These are phyloP conservation scores for Amesomyces nigricolor DNA, from an alignment of 2,329 filamentous ascomycete genomes.

Conservation along the genomic window DNA sequence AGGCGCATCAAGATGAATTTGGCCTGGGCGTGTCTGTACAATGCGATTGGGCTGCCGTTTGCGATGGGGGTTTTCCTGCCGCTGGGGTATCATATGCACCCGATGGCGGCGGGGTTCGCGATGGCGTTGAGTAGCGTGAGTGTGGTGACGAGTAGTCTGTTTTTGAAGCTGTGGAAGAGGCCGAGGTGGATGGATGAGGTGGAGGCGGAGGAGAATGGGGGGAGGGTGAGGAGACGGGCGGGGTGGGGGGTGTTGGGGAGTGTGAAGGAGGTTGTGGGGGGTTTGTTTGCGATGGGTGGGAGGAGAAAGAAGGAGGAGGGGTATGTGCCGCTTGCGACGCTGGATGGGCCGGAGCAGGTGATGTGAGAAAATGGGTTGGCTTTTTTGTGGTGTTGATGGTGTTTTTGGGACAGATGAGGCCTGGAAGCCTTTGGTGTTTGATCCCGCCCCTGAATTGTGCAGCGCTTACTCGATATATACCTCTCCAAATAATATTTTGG, in stretches of 20 bases:
- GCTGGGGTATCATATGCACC: slow-evolving; percentile 79
- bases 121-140: slow-evolving; percentile 90
- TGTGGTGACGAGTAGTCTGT: slow-evolving; percentile 76
- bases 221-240: slow-evolving; percentile 38
- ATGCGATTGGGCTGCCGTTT: slow-evolving; percentile 83
- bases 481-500: no score
- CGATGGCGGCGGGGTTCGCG: slow-evolving; percentile 88
- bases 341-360: slow-evolving; percentile 35
- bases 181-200: slow-evolving; percentile 81
- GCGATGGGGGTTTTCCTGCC: slow-evolving; percentile 96
- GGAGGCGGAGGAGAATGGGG: slow-evolving; percentile 51
- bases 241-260: slow-evolving; percentile 38
- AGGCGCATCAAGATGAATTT: slow-evolving; percentile 89
- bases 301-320: slow-evolving; percentile 43
- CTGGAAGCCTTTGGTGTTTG: no score
- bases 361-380: slow-evolving; percentile 7
- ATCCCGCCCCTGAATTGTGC: no score
- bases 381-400: background rate
- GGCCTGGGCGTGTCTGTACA: slow-evolving; percentile 89
- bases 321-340: slow-evolving; percentile 53
- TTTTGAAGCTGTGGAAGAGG: slow-evolving; percentile 80
- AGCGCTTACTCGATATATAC: no score
- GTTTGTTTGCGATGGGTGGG: slow-evolving; percentile 28
- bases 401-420: background rate
- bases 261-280: slow-evolving; percentile 35